Evolutionary conservation across 2,329 filamentous ascomycete genomes (phyloP), one percentile per base, ranked within the genome.

Genomic region (Cephalotrichum gorgonifer): DNA sequence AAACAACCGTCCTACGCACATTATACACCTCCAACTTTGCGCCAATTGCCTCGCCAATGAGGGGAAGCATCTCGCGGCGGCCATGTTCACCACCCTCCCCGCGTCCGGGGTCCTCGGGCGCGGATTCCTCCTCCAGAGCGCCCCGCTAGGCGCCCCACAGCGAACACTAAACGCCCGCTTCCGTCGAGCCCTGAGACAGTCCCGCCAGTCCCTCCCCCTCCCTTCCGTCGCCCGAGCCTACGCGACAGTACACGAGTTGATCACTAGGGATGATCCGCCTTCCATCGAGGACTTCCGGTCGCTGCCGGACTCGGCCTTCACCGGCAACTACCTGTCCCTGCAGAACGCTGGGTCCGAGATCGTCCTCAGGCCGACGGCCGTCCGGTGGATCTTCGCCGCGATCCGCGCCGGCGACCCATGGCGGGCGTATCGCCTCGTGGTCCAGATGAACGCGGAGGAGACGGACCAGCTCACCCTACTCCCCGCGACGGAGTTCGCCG

Each of bases 401-500:
- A 26, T 47, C 4, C 44, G 33, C 14, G 14, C 12, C 6, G 33
- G 27, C 8, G 31, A 47, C 25, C 25, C 17, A 7, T 17, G 23
- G 23, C 23, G 17, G 23, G 31, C 31, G 15, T 30, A 35, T 22
- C 3, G n/a, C 12, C 31, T 38, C 20, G 2, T 38, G 5, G 9
- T 6, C 20, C 4, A 12, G 9, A 17, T 38, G 17, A 7, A 25
- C 2, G 9, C 9, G 2, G n/a, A 47, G 31, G 7, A 23, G 9
- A 56, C 63, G 7, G 52, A 60, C 6, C 59, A 67, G 42, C 54
- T 71, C 6, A 54, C 54, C 14, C 46, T 53, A 1, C 58, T 88
- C 22, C 71, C 82, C 0, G 61, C 70, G 2, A 67, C 73, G 1
- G 73, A 73, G 1, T 81, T 88, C 57, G 78, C 79, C 2, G 79